phyloP scores from a whole-genome alignment of 1,284 basidiomycete species.

The Ustilago sp. region DNA sequence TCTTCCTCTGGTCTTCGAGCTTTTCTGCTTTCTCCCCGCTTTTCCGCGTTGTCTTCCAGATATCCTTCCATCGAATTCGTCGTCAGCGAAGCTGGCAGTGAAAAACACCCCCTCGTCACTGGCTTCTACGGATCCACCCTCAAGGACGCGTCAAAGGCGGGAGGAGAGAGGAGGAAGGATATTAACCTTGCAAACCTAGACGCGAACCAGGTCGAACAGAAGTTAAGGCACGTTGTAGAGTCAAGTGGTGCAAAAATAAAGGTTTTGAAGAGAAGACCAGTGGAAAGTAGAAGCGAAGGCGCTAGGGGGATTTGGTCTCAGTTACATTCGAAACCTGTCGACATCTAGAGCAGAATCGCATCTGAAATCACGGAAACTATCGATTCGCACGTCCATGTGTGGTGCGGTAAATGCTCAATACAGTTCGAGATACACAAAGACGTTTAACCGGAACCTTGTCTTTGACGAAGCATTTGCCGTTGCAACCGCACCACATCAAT shows the following conservation, averaged over 20 bases:
- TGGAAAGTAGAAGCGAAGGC: conserved; percentile 16
- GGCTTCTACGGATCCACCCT: conserved; percentile 20
- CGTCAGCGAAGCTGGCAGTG: conserved; percentile 5
- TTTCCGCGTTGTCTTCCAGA: conserved; percentile 6
- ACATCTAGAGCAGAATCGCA: conserved; percentile 15
- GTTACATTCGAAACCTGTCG: conserved; percentile 21
- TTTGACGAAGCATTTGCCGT: too few relatives aligned
- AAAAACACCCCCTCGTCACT: conserved; percentile 30
- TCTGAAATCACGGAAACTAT: too few relatives aligned
- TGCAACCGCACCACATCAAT: too few relatives aligned
- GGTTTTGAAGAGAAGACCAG: conserved; percentile 31
- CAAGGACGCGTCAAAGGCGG: background rate
- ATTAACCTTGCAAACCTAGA: conserved; percentile 38
- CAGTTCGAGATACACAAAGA: too few relatives aligned
- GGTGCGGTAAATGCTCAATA: too few relatives aligned
- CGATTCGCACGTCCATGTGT: too few relatives aligned
- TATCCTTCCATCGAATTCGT: conserved; percentile 45
- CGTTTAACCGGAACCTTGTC: too few relatives aligned
- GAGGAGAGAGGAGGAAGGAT: conserved; percentile 22
- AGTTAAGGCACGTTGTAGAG: conserved; percentile 29
- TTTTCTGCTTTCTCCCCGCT: conserved; percentile 19
- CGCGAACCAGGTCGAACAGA: conserved; percentile 20
- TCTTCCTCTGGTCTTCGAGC: conserved; percentile 18
- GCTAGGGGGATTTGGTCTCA: conserved; percentile 47
- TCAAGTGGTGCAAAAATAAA: conserved; percentile 24